Percentiles rank a stretch among this genome's conserved stretches.
These are phyloP conservation scores for Dothistroma pini DNA, from an alignment of 2,329 filamentous ascomycete genomes.

Conservation along the genomic window DNA sequence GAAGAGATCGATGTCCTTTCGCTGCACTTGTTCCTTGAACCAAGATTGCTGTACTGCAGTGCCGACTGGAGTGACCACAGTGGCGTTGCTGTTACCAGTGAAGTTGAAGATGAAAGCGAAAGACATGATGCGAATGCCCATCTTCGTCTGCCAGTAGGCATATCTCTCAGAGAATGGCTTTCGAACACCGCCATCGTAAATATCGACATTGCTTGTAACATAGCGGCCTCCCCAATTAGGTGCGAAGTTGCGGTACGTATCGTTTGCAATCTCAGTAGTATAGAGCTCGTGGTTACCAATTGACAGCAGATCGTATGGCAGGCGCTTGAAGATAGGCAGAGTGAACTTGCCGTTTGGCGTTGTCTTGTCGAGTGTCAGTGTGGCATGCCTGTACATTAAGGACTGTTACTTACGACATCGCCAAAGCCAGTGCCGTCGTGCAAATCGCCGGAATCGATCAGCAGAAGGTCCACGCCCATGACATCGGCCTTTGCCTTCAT, in stretches of 20 bases:
- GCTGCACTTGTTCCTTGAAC: conserved; percentile 58
- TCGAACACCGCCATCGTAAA: conserved; percentile 27
- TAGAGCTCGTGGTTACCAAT: conserved; percentile 66
- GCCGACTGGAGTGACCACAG: conserved; percentile 56
- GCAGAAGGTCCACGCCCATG: conserved; percentile 57
- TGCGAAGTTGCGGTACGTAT: conserved; percentile 58
- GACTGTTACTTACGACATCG: conserved; percentile 42
- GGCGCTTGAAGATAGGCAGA: conserved; percentile 48
- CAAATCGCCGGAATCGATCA: conserved; percentile 63
- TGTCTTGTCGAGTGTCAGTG: conserved; percentile 35
- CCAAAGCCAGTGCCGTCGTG: conserved; percentile 63
- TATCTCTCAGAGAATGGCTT: conserved; percentile 41
- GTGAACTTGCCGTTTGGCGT: conserved; percentile 54
- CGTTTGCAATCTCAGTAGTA: conserved; percentile 58
- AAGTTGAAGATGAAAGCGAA: conserved; percentile 52
- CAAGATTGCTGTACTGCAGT: conserved; percentile 53
- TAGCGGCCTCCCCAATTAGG: conserved; percentile 55
- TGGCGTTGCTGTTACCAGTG: conserved; percentile 57
- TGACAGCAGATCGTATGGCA: conserved; percentile 50
- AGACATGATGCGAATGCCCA: conserved; percentile 50
- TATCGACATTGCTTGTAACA: conserved; percentile 53
- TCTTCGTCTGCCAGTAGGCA: conserved; percentile 49
- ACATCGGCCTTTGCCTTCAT: conserved; percentile 58
- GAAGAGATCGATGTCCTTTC: conserved; percentile 60
- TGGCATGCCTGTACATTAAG: not conserved